These are phyloP conservation scores for Pseudogymnoascus sp. DNA, from an alignment of 2,329 filamentous ascomycete species.

Conservation along the genomic window DNA sequence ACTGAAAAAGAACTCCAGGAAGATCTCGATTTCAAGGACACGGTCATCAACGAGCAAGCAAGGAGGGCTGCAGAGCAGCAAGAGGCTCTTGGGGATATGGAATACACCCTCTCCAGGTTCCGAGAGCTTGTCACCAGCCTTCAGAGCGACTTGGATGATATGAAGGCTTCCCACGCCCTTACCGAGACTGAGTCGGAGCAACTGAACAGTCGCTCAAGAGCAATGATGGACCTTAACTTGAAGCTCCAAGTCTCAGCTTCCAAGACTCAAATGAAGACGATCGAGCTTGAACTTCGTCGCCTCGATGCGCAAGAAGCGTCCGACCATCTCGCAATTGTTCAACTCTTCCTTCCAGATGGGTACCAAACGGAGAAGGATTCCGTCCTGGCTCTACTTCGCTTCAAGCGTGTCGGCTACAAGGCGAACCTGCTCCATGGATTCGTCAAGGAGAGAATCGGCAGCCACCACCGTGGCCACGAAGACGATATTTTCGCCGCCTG, in stretches of 20 bases:
- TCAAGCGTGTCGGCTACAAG: constrained; percentile 85
- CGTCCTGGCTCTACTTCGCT: constrained; percentile 78
- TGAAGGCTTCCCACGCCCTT: constrained; percentile 84
- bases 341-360: constrained; percentile 78
- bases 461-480: constrained; percentile 59
- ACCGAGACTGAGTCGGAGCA: constrained; percentile 91
- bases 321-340: constrained; percentile 82
- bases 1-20: constrained; percentile 92
- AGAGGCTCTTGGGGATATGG: constrained; percentile 73
- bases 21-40: constrained; percentile 83
- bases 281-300: constrained; percentile 79
- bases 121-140: constrained; percentile 79
- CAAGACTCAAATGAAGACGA: constrained; percentile 89
- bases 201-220: constrained; percentile 76
- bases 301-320: constrained; percentile 83
- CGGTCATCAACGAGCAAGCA: constrained; percentile 72
- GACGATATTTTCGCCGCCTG: constrained; percentile 75
- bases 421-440: constrained; percentile 70
- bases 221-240: constrained; percentile 95
- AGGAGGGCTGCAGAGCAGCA: constrained; percentile 70
- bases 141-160: constrained; percentile 82
- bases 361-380: constrained; percentile 77
- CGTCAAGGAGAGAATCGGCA: constrained; percentile 69
- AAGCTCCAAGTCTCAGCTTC: constrained; percentile 84
- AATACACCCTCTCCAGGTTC: constrained; percentile 84